Conservation (phyloP, 2,329 filamentous ascomycete species). For the Colletotrichum truncatum region DNA sequence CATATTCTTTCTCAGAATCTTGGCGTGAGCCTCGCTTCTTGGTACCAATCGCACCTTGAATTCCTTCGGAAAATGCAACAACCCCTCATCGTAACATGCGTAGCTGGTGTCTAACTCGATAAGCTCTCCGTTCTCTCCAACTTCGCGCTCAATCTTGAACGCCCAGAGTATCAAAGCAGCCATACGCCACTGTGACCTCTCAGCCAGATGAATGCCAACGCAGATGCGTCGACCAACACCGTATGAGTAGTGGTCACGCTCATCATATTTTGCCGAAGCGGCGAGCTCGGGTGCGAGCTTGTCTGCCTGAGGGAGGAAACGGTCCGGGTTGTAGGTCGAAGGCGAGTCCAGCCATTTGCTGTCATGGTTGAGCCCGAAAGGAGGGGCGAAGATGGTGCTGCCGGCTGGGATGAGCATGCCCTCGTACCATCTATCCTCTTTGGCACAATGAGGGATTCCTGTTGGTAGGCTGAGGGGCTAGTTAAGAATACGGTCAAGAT, state of each 20-base stretch:
- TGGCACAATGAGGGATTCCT: not conserved
- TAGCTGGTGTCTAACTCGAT: conserved; percentile 12
- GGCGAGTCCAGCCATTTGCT: conserved; percentile 36
- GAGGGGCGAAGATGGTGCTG: conserved; percentile 45
- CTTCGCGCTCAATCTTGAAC: conserved; percentile 39
- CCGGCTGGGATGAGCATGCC: conserved; percentile 51
- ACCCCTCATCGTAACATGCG: not conserved
- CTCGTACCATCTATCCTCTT: conserved; percentile 47
- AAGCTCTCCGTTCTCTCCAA: no score
- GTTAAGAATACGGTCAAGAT: rapidly evolving
- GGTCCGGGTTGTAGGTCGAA: conserved; percentile 40
- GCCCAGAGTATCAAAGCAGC: conserved; percentile 56
- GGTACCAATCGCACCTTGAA: conserved; percentile 13
- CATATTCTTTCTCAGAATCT: not conserved
- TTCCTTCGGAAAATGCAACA: conserved; percentile 1
- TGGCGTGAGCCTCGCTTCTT: conserved; percentile 1
- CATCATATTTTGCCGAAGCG: conserved; percentile 28
- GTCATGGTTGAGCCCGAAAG: conserved; percentile 46
- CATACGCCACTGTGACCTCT: conserved; percentile 50
- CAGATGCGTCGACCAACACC: conserved; percentile 58
- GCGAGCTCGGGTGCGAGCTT: conserved; percentile 41
- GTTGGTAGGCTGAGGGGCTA: not conserved
- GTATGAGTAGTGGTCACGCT: conserved; percentile 55
- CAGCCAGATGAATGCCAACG: conserved; percentile 58
- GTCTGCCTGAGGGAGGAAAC: conserved; percentile 35